Conservation (phyloP, 2,329 filamentous ascomycete species). For the Pseudogymnoascus sp. region DNA sequence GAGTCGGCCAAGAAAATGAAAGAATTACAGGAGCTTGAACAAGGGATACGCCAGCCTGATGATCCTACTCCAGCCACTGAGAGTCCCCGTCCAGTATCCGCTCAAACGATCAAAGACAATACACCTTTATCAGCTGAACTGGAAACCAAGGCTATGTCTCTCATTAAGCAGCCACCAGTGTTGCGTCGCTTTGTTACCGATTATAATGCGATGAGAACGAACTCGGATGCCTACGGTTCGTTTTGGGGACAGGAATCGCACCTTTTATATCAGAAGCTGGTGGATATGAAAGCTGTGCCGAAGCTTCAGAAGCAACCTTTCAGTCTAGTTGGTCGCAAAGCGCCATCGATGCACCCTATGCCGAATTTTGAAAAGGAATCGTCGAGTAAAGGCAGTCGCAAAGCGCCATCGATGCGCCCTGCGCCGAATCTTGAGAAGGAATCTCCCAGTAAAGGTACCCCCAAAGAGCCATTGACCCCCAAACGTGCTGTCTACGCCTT, state of each 20-base stretch:
- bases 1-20: conserved; percentile 1
- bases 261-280: neutral
- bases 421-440: neutral
- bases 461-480: neutral
- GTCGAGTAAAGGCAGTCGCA: neutral
- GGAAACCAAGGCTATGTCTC: neutral
- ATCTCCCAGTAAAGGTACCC: neutral
- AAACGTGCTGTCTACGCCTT: neutral
- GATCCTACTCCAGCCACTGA: neutral
- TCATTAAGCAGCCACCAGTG: neutral
- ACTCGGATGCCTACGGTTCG: neutral
- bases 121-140: neutral
- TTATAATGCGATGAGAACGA: neutral
- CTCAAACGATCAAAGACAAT: neutral
- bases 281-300: neutral
- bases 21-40: neutral
- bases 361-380: too few species aligned
- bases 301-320: neutral
- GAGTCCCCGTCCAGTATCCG: neutral
- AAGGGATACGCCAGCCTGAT: neutral
- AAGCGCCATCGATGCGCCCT: too few species aligned
- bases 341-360: neutral
- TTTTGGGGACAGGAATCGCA: neutral
- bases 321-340: neutral
- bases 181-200: neutral